A percentile compares a stretch with the other conserved stretches of the same genome.
Conservation (phyloP, 441 rosid genomes). For the Erodium trifolium region DNA sequence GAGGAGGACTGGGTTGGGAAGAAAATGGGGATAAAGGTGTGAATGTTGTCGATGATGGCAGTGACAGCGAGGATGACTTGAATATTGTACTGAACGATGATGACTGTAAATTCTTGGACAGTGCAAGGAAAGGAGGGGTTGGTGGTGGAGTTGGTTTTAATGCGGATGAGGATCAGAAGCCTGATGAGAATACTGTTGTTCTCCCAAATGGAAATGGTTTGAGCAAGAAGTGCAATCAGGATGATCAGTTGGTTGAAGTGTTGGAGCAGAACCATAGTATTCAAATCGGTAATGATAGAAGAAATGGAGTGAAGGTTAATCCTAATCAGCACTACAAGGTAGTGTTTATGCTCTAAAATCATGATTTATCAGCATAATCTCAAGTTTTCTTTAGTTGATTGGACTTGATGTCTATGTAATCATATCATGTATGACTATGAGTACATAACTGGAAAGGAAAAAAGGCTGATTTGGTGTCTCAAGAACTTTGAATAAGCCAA, state of each 20-base stretch:
- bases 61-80: slow-evolving; percentile 66
- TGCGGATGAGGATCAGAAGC: slow-evolving; percentile 14
- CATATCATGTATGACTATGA: not conserved
- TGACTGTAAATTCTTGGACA: slow-evolving; percentile 20
- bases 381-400: not conserved
- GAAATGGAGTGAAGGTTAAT: slow-evolving; percentile 23
- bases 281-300: slow-evolving; percentile 6
- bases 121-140: slow-evolving; percentile 15
- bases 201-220: not conserved
- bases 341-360: not conserved
- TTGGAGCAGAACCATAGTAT: slow-evolving; percentile 17
- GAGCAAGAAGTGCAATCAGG: slow-evolving; percentile 8
- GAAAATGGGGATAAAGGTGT: slow-evolving; percentile 11
- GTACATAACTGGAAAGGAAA: not conserved
- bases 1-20: not conserved
- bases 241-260: slow-evolving; percentile 16
- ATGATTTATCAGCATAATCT: not conserved
- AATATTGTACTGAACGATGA: slow-evolving; percentile 55
- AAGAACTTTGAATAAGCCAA: not conserved
- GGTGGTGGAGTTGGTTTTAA: slow-evolving; percentile 4
- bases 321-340: slow-evolving; percentile 23
- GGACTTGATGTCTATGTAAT: not conserved
- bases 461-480: not conserved
- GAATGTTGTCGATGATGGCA: slow-evolving; percentile 25
- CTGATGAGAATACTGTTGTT: slow-evolving; percentile 11